Percentiles rank a stretch among this genome's conserved stretches.
phyloP scores from a whole-genome alignment of 2,329 filamentous ascomycete genomes.

The Colletotrichum spaethianum region DNA sequence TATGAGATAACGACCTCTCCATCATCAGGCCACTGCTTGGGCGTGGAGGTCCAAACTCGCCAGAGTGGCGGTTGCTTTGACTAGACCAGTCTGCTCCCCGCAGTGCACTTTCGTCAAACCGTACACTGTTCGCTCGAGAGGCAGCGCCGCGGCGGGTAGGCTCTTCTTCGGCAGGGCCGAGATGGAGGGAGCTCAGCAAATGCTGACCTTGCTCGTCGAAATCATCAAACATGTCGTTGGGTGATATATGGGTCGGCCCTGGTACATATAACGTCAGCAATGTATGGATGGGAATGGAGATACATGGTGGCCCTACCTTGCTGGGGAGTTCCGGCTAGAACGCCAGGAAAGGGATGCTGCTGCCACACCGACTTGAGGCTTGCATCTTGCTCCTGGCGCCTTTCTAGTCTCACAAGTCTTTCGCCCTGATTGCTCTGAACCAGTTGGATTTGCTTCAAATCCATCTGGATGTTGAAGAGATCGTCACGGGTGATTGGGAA shows the following conservation, averaged over 20 bases:
- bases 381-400: conserved; percentile 77
- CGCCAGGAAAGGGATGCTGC: conserved; percentile 90
- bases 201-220: conserved; percentile 90
- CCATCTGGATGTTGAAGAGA: conserved; percentile 78
- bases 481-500: conserved; percentile 74
- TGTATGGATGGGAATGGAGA: not conserved
- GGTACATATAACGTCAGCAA: conserved; percentile 44
- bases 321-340: conserved; percentile 85
- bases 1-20: conserved; percentile 93
- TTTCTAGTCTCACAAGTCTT: conserved; percentile 73
- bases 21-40: conserved; percentile 89
- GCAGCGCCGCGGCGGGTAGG: conserved; percentile 87
- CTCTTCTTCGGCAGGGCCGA: conserved; percentile 87
- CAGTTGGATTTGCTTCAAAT: conserved; percentile 77
- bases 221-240: conserved; percentile 89
- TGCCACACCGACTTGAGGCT: conserved; percentile 90
- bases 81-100: conserved; percentile 86
- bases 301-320: conserved; percentile 73
- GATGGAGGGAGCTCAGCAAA: conserved; percentile 83
- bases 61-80: conserved; percentile 84
- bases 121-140: conserved; percentile 95
- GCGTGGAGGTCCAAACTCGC: conserved; percentile 83
- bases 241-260: conserved; percentile 85
- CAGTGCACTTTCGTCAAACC: conserved; percentile 95
- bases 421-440: conserved; percentile 75